Evolutionary conservation across 2,329 filamentous ascomycete species (phyloP).

Genomic region (Aspergillus fischeri): DNA sequence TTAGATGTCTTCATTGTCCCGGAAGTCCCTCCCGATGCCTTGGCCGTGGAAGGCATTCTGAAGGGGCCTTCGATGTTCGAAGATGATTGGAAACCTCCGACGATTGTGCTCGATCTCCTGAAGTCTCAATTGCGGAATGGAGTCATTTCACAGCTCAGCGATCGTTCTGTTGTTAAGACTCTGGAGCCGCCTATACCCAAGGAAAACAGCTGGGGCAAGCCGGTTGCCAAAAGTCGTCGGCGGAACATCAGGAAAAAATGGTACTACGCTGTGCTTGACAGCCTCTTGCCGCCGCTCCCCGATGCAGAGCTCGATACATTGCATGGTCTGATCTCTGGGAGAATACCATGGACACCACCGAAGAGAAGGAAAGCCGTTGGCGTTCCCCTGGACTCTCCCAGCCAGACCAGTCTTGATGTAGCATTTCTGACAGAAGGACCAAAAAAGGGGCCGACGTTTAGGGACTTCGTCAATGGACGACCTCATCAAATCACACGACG

Average conservation of each 20-base stretch:
- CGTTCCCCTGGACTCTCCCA: background rate
- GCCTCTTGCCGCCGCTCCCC: constrained; percentile 38
- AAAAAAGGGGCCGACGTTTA: constrained; percentile 33
- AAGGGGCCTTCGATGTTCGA: constrained; percentile 16
- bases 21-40: constrained; percentile 20
- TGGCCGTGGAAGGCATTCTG: constrained; percentile 17
- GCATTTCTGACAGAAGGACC: constrained; percentile 35
- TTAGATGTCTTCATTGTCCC: constrained; percentile 33
- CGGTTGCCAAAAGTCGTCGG: constrained; percentile 25
- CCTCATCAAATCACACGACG: constrained; percentile 38
- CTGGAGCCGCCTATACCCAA: constrained; percentile 30
- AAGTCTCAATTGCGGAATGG: constrained; percentile 31
- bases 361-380: constrained; percentile 20
- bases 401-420: constrained; percentile 14
- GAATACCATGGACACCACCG: constrained; percentile 26
- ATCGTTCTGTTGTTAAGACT: constrained; percentile 22
- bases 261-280: constrained; percentile 30
- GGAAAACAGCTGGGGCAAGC: constrained; percentile 34
- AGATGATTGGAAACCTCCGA: constrained; percentile 34
- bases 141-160: constrained; percentile 19
- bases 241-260: constrained; percentile 35
- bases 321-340: constrained; percentile 30
- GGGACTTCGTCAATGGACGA: constrained; percentile 29
- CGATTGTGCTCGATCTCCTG: constrained; percentile 28
- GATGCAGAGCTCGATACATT: constrained; percentile 32